These are phyloP conservation scores for Penicillium janthinellum DNA, from an alignment of 2,329 filamentous ascomycete species.

Conservation along the genomic window DNA sequence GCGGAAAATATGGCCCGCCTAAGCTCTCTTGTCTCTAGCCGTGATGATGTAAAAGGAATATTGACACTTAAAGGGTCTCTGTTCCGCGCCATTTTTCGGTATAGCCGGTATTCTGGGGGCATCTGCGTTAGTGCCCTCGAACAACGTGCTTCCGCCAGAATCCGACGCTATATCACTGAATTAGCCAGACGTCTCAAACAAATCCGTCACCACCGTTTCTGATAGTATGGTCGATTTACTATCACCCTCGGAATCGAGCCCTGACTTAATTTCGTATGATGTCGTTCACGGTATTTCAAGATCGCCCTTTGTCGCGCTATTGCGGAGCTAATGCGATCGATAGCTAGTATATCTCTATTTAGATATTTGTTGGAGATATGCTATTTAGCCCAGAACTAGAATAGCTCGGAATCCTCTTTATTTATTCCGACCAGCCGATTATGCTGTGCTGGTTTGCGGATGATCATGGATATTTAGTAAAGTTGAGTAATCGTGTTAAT, in stretches of 20 bases:
- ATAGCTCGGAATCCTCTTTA: conserved; percentile 3
- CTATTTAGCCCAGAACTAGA: conserved; percentile 12
- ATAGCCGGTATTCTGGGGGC: no score
- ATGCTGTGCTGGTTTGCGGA: conserved; percentile 41
- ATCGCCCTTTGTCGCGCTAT: not conserved
- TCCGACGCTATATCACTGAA: no score
- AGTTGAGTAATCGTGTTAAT: conserved; percentile 36
- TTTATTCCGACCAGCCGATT: conserved; percentile 28
- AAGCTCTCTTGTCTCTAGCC: no score
- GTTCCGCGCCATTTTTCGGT: no score
- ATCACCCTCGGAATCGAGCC: not conserved
- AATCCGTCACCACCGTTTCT: no score
- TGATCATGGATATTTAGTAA: conserved; percentile 41
- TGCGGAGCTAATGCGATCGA: not conserved
- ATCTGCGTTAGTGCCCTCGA: no score
- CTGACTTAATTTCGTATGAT: not conserved
- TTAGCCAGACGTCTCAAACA: no score
- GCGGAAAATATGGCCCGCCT: no score
- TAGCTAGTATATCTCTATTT: not conserved
- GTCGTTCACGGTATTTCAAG: not conserved
- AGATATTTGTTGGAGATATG: conserved; percentile 37
- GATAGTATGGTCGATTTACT: no score
- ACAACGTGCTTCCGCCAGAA: no score
- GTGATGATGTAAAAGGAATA: no score
- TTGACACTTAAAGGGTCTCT: no score